A percentile compares a stretch with the other conserved stretches of the same genome.
Evolutionary conservation across 768 basidiomycete genomes (phyloP).

Genomic region (Psilocybe tampanensis): DNA sequence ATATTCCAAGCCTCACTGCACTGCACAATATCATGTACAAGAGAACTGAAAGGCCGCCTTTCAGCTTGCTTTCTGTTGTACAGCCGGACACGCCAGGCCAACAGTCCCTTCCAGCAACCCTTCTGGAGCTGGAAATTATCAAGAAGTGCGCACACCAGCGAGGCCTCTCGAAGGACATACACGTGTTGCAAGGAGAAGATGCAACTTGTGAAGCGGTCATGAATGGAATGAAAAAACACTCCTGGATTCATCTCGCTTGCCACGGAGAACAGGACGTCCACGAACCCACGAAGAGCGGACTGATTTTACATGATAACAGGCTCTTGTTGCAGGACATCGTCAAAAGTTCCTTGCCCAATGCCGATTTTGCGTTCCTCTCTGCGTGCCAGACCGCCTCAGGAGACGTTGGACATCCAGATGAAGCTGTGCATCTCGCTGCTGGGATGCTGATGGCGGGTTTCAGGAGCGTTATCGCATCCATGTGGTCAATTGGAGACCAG

Average conservation of each 20-base stretch:
- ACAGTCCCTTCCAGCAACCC: slow-evolving; percentile 8
- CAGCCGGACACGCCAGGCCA: slow-evolving; percentile 17
- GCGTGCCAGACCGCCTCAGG: slow-evolving; percentile 41
- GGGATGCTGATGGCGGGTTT: slow-evolving; percentile 34
- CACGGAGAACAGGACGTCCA: slow-evolving; percentile 30
- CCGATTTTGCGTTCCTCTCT: slow-evolving; percentile 38
- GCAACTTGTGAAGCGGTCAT: slow-evolving; percentile 16
- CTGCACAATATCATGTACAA: slow-evolving; percentile 13
- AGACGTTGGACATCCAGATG: slow-evolving; percentile 27
- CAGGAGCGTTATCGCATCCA: slow-evolving; percentile 34
- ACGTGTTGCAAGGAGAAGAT: slow-evolving; percentile 1
- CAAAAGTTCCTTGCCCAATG: slow-evolving; percentile 5
- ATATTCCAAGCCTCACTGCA: slow-evolving; percentile 15
- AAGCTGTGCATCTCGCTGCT: slow-evolving; percentile 38
- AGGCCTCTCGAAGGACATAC: neutral
- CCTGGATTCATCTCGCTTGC: slow-evolving; percentile 37
- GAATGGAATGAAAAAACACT: slow-evolving; percentile 11
- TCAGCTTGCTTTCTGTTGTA: slow-evolving; percentile 10
- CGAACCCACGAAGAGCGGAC: slow-evolving; percentile 26
- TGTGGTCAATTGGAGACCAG: slow-evolving; percentile 39
- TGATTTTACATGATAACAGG: slow-evolving; percentile 20
- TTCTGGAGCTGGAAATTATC: slow-evolving; percentile 8
- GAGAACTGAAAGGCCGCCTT: neutral
- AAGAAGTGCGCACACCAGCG: neutral
- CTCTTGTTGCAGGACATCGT: slow-evolving; percentile 17